Evolutionary conservation across 2,329 filamentous ascomycete species (phyloP).

Genomic region (Fusarium udum): DNA sequence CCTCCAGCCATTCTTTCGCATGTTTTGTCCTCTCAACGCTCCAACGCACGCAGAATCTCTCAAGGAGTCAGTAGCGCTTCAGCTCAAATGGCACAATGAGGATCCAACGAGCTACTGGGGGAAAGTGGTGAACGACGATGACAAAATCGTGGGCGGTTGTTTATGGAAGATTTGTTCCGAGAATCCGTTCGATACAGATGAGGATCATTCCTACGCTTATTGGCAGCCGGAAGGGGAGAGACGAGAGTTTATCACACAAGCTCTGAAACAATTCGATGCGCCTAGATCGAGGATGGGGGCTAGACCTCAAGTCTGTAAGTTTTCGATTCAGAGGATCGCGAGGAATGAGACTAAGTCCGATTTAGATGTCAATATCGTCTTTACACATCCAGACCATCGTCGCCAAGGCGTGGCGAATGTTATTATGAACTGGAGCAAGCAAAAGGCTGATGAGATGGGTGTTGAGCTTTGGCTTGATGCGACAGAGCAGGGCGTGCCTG

Average conservation of each 20-base stretch:
- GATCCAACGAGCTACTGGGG: conserved; percentile 29
- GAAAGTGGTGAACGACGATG: conserved; percentile 28
- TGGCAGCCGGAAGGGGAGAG: conserved; percentile 36
- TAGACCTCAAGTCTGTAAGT: conserved; percentile 37
- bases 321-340: background rate
- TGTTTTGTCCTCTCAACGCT: conserved; percentile 32
- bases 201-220: conserved; percentile 19
- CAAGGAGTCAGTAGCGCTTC: background rate
- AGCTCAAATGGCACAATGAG: conserved; percentile 25
- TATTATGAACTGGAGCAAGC: conserved; percentile 35
- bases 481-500: conserved; percentile 31
- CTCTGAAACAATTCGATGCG: conserved; percentile 27
- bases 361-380: conserved; percentile 36
- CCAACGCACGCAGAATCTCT: conserved; percentile 18
- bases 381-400: conserved; percentile 34
- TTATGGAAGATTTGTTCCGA: conserved; percentile 31
- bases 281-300: conserved; percentile 29
- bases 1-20: conserved; percentile 29
- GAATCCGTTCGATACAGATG: conserved; percentile 20
- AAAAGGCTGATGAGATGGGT: conserved; percentile 39
- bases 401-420: conserved; percentile 35
- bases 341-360: background rate
- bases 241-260: conserved; percentile 28
- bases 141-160: conserved; percentile 35
- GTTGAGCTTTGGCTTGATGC: conserved; percentile 40